phyloP scores from a whole-genome alignment of 495 filamentous ascomycete species.

The Penicillium manginii region DNA sequence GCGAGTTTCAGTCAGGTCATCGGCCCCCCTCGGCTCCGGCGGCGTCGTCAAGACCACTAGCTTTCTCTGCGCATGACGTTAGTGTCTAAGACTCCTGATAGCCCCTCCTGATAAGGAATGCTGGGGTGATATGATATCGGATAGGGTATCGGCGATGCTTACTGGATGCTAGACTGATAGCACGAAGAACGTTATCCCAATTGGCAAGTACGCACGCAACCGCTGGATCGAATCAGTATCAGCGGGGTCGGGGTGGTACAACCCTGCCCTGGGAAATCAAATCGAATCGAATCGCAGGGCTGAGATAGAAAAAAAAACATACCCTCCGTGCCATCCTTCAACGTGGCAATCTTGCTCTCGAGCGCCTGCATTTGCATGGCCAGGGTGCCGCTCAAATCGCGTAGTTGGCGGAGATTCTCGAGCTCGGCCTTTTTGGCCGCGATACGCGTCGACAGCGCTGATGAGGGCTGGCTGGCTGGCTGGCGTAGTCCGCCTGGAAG shows the following conservation, averaged over 20 bases:
- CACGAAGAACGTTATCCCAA: conserved; percentile 93
- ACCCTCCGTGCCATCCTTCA: conserved; percentile 95
- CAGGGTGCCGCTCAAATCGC: conserved; percentile 84
- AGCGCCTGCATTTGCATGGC: conserved; percentile 90
- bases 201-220: conserved; percentile 91
- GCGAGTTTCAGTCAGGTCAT: conserved; percentile 15
- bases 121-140: too few relatives aligned
- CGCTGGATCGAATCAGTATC: conserved; percentile 51
- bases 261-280: too few relatives aligned
- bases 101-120: conserved; percentile 14
- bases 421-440: conserved; percentile 93
- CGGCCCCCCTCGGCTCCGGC: conserved; percentile 18
- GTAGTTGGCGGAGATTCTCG: conserved; percentile 82
- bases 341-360: conserved; percentile 82
- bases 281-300: not conserved
- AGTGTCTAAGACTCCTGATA: not conserved
- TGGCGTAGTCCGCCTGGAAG: conserved; percentile 42
- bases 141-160: conserved; percentile 38
- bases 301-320: conserved; percentile 1
- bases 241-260: too few relatives aligned
- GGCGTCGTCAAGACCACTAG: conserved; percentile 25
- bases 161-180: conserved; percentile 96
- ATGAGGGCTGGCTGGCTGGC: conserved; percentile 68
- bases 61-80: conserved; percentile 22
- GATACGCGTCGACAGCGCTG: conserved; percentile 81